phyloP scores from a whole-genome alignment of 1,284 basidiomycete species.

The Ceratobasidium sp. region DNA sequence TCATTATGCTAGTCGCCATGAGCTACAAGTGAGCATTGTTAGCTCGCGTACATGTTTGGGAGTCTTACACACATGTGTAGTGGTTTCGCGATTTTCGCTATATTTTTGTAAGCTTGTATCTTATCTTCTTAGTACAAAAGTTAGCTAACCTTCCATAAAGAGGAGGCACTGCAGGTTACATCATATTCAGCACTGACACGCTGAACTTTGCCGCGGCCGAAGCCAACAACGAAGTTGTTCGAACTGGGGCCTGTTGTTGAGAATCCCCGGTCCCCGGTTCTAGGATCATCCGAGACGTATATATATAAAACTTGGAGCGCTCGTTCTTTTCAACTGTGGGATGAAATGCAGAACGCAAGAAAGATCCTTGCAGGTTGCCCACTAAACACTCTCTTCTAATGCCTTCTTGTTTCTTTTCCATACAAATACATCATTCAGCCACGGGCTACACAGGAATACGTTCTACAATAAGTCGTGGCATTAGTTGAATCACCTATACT shows the following conservation, averaged over 20 bases:
- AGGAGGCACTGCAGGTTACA: constrained; percentile 17
- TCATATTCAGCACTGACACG: constrained; percentile 23
- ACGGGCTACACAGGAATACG: too few relatives aligned
- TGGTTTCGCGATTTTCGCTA: constrained; percentile 23
- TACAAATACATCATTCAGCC: too few relatives aligned
- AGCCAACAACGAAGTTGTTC: neutral
- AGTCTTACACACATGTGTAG: neutral
- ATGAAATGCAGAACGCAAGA: too few relatives aligned
- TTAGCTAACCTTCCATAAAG: neutral
- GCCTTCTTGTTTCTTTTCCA: too few relatives aligned
- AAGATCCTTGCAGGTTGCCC: too few relatives aligned
- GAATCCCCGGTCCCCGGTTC: neutral
- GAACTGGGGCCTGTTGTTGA: constrained; percentile 14
- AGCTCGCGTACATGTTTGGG: neutral
- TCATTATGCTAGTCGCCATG: constrained; percentile 34
- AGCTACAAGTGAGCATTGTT: constrained; percentile 29
- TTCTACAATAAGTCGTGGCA: too few relatives aligned
- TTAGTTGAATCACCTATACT: too few relatives aligned
- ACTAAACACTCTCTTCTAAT: too few relatives aligned
- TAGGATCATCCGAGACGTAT: too few relatives aligned
- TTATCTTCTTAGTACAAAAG: neutral
- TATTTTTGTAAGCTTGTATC: constrained; percentile 16
- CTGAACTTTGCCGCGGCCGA: neutral
- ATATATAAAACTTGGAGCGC: neutral
- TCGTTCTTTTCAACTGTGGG: neutral